Evolutionary conservation across 768 basidiomycete species (phyloP), one percentile per base, ranked within the genome.

Genomic region (Baorangia bicolor): DNA sequence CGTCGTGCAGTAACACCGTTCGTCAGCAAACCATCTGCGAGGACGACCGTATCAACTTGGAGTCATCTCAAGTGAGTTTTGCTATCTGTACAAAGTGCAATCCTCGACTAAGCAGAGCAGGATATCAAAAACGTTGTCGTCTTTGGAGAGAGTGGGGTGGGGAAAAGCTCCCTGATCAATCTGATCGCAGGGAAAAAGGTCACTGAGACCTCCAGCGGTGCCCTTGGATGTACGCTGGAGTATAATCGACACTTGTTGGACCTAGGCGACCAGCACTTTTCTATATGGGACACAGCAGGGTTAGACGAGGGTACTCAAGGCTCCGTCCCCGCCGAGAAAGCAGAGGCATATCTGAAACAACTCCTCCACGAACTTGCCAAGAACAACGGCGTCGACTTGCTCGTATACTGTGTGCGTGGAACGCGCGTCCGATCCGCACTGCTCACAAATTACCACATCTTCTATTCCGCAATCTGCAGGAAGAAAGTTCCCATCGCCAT

Each of bases 91-190:
- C 9, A 7, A 41, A 5, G 30, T 38, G 33, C 37, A 40, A n/a
- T 39, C 20, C 33, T 45, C 10, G 33, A 51, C 57, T 34, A 37
- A 54, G 16, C 44, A 20, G 9, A 39, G 14, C 45, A 68, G 69
- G 56, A 56, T 11, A 30, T 16, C 28, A 68, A 57, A 31, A 79
- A 78, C 38, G 42, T 79, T 30, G 55, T 79, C 18, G 25, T 79
- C 31, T 79, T 79, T 50, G 78, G 78, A 18, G 76, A 78, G 49
- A 68, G 69, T 2, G 77, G 78, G 16, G 55, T 70, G 48, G 73
- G 74, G 18, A 79, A 80, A 57, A 80, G 78, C 55, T 77, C 75
- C 13, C 56, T 79, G n/a, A 64, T 80, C 54, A 80, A 78, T 55
- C 67, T 80, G 64, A 55, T 80, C 20, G 66, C 63, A 3, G 69